These are phyloP conservation scores for Tulasnella sp. DNA, from an alignment of 768 basidiomycete genomes.

Conservation along the genomic window DNA sequence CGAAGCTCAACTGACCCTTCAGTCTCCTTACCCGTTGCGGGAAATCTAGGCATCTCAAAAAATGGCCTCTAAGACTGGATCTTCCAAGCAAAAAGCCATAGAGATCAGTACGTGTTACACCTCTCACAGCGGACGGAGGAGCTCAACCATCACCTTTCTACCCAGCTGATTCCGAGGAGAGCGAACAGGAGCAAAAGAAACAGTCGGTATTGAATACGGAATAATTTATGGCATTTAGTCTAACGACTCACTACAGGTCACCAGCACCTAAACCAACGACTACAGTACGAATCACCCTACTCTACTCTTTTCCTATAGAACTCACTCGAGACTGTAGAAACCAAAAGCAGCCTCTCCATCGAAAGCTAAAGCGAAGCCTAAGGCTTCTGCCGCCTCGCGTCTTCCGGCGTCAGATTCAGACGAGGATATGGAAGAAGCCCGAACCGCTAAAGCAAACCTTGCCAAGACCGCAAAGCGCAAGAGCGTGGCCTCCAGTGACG, in stretches of 20 bases:
- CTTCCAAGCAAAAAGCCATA: slow-evolving; percentile 12
- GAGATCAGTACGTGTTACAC: slow-evolving; percentile 1
- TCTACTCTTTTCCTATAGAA: neutral
- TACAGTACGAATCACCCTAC: neutral
- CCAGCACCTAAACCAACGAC: neutral
- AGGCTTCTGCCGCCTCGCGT: neutral
- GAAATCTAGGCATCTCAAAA: neutral
- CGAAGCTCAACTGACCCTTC: neutral
- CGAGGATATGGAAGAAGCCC: slow-evolving; percentile 25
- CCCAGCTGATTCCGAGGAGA: slow-evolving; percentile 15
- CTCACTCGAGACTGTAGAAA: neutral
- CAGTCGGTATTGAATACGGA: neutral
- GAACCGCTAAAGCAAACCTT: slow-evolving; percentile 9
- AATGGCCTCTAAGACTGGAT: neutral
- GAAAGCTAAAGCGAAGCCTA: neutral
- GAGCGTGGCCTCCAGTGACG: slow-evolving; percentile 32
- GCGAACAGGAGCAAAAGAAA: neutral
- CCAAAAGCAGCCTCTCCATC: neutral
- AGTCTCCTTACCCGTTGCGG: neutral
- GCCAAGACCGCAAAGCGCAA: slow-evolving; percentile 28
- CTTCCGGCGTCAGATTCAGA: neutral
- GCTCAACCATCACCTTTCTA: neutral
- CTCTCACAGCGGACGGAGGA: neutral
- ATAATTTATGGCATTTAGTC: neutral
- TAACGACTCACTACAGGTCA: neutral